These are phyloP conservation scores for Ogataea saltuana DNA, from an alignment of 805 yeast genomes.

Conservation along the genomic window DNA sequence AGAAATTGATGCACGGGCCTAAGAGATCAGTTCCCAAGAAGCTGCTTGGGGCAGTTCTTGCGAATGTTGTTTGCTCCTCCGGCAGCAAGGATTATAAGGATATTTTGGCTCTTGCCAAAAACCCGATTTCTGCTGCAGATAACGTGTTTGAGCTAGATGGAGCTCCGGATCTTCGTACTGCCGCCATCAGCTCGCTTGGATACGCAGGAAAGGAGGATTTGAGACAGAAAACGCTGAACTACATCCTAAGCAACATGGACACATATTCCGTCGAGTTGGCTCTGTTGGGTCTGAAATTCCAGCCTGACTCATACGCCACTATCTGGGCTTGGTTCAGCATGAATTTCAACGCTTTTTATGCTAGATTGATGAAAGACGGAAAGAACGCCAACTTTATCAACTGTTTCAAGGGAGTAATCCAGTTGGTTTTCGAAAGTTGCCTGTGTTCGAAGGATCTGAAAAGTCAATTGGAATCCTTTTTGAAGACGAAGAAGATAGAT, in stretches of 20 bases:
- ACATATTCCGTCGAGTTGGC: constrained; percentile 55
- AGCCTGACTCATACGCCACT: constrained; percentile 30
- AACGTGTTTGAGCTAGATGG: constrained; percentile 32
- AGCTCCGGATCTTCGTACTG: constrained; percentile 48
- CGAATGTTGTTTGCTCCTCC: constrained; percentile 26
- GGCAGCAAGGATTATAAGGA: constrained; percentile 60
- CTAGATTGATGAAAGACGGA: constrained; percentile 43
- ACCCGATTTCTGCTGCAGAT: constrained; percentile 45
- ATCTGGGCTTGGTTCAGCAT: constrained; percentile 60
- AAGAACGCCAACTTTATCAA: constrained; percentile 44
- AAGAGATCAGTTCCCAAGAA: constrained; percentile 52
- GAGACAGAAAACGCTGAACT: constrained; percentile 55
- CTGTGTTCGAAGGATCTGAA: constrained; percentile 23
- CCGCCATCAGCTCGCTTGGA: constrained; percentile 57
- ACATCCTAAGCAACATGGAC: constrained; percentile 57
- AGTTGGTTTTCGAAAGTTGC: constrained; percentile 39
- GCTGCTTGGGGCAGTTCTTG: constrained; percentile 45
- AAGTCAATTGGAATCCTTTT: constrained; percentile 22
- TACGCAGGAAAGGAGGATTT: constrained; percentile 47
- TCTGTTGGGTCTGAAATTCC: constrained; percentile 53
- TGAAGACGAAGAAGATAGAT: constrained; percentile 25
- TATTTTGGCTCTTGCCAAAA: constrained; percentile 52
- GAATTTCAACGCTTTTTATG: constrained; percentile 53
- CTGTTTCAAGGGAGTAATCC: constrained; percentile 46
- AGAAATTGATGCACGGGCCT: constrained; percentile 54